Evolutionary conservation across 192 early-diverging fungal species (phyloP).

Genomic region (Polychytrium aggregatum): DNA sequence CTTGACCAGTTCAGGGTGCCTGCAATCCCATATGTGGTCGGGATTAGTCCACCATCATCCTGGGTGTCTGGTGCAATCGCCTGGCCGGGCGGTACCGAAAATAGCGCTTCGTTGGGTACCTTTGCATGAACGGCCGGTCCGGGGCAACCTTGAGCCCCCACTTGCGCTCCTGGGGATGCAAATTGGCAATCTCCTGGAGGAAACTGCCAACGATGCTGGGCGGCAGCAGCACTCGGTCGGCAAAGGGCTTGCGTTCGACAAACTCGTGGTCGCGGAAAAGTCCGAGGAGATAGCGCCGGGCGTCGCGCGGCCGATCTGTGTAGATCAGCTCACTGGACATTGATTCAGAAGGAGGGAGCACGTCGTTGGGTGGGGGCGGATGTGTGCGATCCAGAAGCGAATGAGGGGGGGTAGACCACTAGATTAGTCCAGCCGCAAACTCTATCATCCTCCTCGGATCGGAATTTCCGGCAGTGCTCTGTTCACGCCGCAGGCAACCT

Average conservation of each 20-base stretch:
- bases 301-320: conserved; percentile 18
- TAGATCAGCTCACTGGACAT: conserved; percentile 36
- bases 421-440: neutral
- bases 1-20: too few relatives aligned
- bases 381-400: neutral
- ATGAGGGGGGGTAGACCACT: neutral
- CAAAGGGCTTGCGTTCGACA: conserved; percentile 10
- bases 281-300: conserved; percentile 24
- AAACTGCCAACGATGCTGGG: conserved; percentile 17
- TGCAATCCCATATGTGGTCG: too few relatives aligned
- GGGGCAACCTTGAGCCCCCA: conserved; percentile 16
- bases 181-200: conserved; percentile 20
- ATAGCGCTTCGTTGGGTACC: conserved; percentile 3
- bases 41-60: too few relatives aligned
- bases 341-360: neutral
- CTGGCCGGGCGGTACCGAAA: too few relatives aligned
- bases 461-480: neutral
- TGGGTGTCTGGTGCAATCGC: too few relatives aligned
- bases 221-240: conserved; percentile 7
- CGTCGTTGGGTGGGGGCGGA: neutral
- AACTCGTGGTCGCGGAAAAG: conserved; percentile 12
- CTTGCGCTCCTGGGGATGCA: conserved; percentile 3
- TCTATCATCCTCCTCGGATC: neutral
- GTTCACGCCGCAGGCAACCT: too few relatives aligned
- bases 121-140: conserved; percentile 12